Conservation (phyloP, 371 early-diverging fungal genomes). For the Hamiltosporidium tvaerminnensis region DNA sequence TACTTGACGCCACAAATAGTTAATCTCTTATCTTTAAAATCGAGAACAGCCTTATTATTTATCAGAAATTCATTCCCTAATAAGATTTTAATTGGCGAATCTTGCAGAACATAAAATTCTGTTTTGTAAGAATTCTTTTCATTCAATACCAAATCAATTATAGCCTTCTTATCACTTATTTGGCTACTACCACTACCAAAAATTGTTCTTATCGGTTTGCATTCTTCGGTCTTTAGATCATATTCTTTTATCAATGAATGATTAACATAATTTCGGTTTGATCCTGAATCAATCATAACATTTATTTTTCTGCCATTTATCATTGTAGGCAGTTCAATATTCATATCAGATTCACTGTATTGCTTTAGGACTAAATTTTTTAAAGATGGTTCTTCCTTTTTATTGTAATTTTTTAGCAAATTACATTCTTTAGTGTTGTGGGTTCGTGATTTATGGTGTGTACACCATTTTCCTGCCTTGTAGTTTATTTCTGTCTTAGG, state of each 20-base stretch:
- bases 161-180: not conserved
- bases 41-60: not conserved
- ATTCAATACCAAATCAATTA: not conserved
- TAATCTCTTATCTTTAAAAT: not conserved
- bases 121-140: not conserved
- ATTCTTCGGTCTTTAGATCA: not conserved
- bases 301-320: not conserved
- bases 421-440: not conserved
- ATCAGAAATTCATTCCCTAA: slow-evolving; percentile 1
- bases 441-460: not conserved
- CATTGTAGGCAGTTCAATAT: not conserved
- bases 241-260: not conserved
- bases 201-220: not conserved
- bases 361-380: not conserved
- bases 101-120: not conserved
- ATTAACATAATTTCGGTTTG: not conserved
- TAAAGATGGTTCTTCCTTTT: not conserved
- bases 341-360: not conserved
- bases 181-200: not conserved
- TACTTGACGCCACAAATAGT: not conserved
- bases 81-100: not conserved
- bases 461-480: not conserved
- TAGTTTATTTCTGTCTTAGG: not conserved
- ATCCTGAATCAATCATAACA: not conserved
- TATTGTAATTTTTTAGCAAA: not conserved